phyloP scores from a whole-genome alignment of 208 protist species.

The Crithidia brevicula region DNA sequence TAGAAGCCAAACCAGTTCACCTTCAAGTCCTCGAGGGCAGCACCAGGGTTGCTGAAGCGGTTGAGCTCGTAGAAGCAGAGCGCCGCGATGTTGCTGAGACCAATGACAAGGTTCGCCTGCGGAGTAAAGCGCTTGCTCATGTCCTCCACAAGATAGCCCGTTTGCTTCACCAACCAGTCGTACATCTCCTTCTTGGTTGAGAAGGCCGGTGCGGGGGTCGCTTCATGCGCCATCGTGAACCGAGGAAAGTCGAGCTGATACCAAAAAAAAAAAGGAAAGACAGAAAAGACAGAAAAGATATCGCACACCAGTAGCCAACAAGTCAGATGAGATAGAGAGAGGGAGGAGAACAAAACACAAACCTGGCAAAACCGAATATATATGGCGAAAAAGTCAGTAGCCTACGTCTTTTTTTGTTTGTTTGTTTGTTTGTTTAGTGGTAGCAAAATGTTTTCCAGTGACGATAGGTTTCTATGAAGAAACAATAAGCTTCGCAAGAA shows the following conservation, averaged over 20 bases:
- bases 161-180: constrained; percentile 55
- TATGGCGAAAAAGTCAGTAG: too few species aligned
- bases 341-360: too few species aligned
- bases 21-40: constrained; percentile 53
- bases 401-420: too few species aligned
- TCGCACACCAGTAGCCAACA: too few species aligned
- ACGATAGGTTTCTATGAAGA: too few species aligned
- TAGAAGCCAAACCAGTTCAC: constrained; percentile 96
- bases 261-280: constrained; percentile 3
- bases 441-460: too few species aligned
- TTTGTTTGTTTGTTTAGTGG: too few species aligned
- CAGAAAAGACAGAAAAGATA: neutral
- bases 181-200: constrained; percentile 69
- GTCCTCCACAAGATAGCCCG: constrained; percentile 45
- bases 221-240: constrained; percentile 28
- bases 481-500: too few species aligned
- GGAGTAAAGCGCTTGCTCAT: constrained; percentile 57
- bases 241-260: too few species aligned
- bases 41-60: constrained; percentile 42
- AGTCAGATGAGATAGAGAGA: neutral
- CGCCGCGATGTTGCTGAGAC: constrained; percentile 78
- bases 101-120: constrained; percentile 62
- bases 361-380: too few species aligned
- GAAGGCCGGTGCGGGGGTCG: constrained; percentile 33
- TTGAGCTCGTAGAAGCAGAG: constrained; percentile 89